Percentiles rank a stretch among this genome's conserved stretches.
Conservation (phyloP, 2,329 filamentous ascomycete species). For the Fusarium luffae region DNA sequence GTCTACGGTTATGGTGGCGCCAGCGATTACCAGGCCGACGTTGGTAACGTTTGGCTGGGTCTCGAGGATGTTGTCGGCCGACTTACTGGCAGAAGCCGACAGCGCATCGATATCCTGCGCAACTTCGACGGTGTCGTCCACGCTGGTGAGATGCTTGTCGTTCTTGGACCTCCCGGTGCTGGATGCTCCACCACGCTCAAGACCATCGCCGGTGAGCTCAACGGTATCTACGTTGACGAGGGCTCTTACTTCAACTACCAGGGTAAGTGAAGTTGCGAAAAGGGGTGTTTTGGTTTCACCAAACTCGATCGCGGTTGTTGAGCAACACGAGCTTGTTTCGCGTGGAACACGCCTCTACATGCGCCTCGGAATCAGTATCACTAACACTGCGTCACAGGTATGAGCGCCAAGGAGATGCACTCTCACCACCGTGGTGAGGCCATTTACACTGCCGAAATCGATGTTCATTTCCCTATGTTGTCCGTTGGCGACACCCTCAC, state of each 20-base stretch:
- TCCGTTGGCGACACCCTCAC: constrained; percentile 82
- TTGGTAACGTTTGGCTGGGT: constrained; percentile 70
- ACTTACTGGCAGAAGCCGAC: constrained; percentile 63
- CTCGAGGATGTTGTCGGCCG: constrained; percentile 56
- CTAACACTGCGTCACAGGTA: constrained; percentile 55
- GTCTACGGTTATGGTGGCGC: constrained; percentile 74
- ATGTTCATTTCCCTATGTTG: constrained; percentile 82
- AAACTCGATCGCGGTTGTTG: constrained; percentile 11
- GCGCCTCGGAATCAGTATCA: not conserved
- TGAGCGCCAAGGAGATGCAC: constrained; percentile 79
- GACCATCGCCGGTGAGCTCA: constrained; percentile 83
- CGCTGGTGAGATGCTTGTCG: constrained; percentile 80
- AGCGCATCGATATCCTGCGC: constrained; percentile 74
- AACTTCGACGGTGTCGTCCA: constrained; percentile 75
- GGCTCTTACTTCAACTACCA: constrained; percentile 85
- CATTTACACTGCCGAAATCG: constrained; percentile 87
- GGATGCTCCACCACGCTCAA: constrained; percentile 89
- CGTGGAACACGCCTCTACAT: constrained; percentile 20
- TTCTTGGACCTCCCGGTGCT: constrained; percentile 76
- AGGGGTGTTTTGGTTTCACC: constrained; percentile 5
- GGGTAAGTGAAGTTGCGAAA: constrained; percentile 55
- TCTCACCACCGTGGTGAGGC: constrained; percentile 83
- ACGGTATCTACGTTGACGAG: constrained; percentile 79
- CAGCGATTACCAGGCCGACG: constrained; percentile 77
- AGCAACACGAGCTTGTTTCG: constrained; percentile 5